Base-by-base conservation (phyloP, 2,329 filamentous ascomycete species). In the Xylaria sp. region DNA sequence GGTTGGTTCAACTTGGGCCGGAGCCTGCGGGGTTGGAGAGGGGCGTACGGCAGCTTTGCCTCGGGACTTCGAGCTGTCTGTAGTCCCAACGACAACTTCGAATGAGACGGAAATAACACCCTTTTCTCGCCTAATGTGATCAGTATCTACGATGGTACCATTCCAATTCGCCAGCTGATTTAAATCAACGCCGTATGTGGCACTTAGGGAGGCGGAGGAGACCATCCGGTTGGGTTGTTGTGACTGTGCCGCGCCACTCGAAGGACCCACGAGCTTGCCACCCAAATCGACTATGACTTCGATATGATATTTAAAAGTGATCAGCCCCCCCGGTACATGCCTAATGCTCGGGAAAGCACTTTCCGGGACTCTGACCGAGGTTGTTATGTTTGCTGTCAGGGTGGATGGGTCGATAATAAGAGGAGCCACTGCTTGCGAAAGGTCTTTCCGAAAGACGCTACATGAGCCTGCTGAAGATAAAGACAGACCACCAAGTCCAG, bases 281-380 rank as follows among this genome's bases (percentile, higher is more conserved):
- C 95, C 93, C 0, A 98, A 83, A 73, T 99, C 95, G 21, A 97
- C 87, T 27, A 98, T 89, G 2, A 97, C 91, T 75, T 99, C 95
- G 19, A 97, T 85, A 68, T 93, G 91, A 72, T 99, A 98, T 68
- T 90, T 92, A 80, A 99, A 98, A 69, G 89, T 93, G 67, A 99
- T 95, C 88, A 98, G 95, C 33, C 91, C 89, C 3, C 94, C 93
- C 0, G 95, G 95, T 0, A 97, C 92, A 56, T 89, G 89, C 27
- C 87, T 88, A 64, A 98, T 98, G 2, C 93, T 97, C 0, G 95
- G 94, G 69, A 98, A 98, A 0, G 88, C 88, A 71, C 97, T 92
- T 65, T 96, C 92, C 0, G 95, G 95, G 2, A 98, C 86, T 68
- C 92, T 88, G 15, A 99, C 87, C 3, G 90, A 90, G 3, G 93